A percentile compares a stretch with the other conserved stretches of the same genome.
Conservation (phyloP, 2,329 filamentous ascomycete species). For the Xylariomycetidae sp. region DNA sequence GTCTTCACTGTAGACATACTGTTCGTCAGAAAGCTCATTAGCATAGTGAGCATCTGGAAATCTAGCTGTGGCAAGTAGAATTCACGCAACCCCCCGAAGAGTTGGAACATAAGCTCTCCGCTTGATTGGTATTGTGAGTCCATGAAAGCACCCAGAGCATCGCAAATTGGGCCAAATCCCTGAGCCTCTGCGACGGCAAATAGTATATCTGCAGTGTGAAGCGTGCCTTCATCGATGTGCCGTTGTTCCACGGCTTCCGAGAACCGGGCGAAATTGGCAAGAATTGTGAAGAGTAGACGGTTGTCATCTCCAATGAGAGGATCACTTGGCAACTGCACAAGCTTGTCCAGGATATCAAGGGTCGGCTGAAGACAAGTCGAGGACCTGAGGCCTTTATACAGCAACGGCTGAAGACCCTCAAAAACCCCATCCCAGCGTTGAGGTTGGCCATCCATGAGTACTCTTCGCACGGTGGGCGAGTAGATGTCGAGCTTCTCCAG, state of each 20-base stretch:
- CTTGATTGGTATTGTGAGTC: conserved; percentile 61
- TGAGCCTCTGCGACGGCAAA: conserved; percentile 69
- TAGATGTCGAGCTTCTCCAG: conserved; percentile 79
- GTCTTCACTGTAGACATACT: conserved; percentile 83
- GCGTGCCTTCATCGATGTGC: conserved; percentile 48
- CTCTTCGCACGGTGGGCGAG: conserved; percentile 61
- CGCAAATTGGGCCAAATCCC: conserved; percentile 61
- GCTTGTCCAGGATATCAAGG: conserved; percentile 69
- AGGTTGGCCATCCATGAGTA: conserved; percentile 75
- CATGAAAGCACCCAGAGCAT: conserved; percentile 66
- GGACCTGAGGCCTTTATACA: conserved; percentile 90
- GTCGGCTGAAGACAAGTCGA: conserved; percentile 76
- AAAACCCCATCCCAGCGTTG: conserved; percentile 85
- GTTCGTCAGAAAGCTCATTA: conserved; percentile 90
- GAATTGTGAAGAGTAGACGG: conserved; percentile 76
- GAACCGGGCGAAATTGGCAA: conserved; percentile 89
- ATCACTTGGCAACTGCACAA: conserved; percentile 76
- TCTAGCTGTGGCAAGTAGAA: conserved; percentile 80
- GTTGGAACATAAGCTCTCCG: conserved; percentile 71
- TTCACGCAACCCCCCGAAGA: conserved; percentile 68
- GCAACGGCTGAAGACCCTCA: conserved; percentile 76
- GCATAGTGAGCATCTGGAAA: conserved; percentile 79
- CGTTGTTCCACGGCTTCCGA: conserved; percentile 71
- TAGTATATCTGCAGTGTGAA: conserved; percentile 64
- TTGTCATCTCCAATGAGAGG: conserved; percentile 76